A percentile compares a stretch with the other conserved stretches of the same genome.
These are phyloP conservation scores for Apiotrichum brassicae DNA, from an alignment of 1,284 basidiomycete genomes.

Conservation along the genomic window DNA sequence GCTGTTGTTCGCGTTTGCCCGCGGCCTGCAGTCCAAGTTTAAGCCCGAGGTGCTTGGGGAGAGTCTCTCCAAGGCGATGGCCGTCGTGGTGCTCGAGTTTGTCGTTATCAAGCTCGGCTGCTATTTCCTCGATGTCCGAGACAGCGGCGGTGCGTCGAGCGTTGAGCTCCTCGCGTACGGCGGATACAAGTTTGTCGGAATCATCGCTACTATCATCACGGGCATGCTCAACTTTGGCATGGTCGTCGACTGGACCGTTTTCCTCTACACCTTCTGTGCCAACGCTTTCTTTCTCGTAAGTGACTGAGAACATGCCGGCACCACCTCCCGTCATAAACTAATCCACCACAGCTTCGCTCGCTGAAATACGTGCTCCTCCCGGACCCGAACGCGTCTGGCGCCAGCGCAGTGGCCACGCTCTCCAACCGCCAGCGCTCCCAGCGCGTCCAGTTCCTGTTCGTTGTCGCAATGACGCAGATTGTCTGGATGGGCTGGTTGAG, in stretches of 20 bases:
- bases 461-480: conserved; percentile 63
- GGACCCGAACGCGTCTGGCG: conserved; percentile 47
- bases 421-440: conserved; percentile 71
- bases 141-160: conserved; percentile 61
- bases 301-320: conserved; percentile 15
- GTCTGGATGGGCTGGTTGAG: conserved; percentile 73
- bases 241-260: conserved; percentile 63
- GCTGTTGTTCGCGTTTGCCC: conserved; percentile 74
- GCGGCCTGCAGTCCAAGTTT: conserved; percentile 76
- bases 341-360: conserved; percentile 58
- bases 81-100: conserved; percentile 78
- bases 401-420: conserved; percentile 54
- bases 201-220: conserved; percentile 44
- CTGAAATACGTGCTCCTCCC: conserved; percentile 85
- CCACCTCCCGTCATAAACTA: neutral
- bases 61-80: conserved; percentile 73
- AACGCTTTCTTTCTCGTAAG: conserved; percentile 90
- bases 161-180: conserved; percentile 62
- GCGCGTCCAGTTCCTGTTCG: conserved; percentile 78
- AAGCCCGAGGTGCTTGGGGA: conserved; percentile 85
- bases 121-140: conserved; percentile 79
- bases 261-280: conserved; percentile 77
- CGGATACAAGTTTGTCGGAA: conserved; percentile 95
- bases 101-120: conserved; percentile 81
- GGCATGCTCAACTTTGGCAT: conserved; percentile 51